phyloP scores from a whole-genome alignment of 345 rosid genomes.

The Jatropha curcas region DNA sequence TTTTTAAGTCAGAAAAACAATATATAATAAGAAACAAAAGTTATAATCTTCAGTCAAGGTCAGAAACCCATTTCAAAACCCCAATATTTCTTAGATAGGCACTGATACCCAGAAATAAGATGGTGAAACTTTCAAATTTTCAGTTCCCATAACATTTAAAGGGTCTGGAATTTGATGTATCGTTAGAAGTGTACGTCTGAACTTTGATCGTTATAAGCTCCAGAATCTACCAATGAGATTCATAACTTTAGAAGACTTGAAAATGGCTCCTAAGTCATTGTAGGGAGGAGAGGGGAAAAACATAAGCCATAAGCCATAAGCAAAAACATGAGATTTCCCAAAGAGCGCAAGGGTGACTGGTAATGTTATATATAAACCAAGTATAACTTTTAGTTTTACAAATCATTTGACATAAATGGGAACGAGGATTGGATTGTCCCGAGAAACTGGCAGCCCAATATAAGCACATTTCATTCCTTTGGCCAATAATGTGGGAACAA shows the following conservation, averaged over 20 bases:
- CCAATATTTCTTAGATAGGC: background rate
- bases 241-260: background rate
- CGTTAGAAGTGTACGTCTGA: background rate
- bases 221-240: background rate
- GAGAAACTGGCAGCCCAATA: too few species aligned
- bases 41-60: background rate
- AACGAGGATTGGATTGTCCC: too few species aligned
- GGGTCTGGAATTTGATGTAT: background rate
- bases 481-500: too few species aligned
- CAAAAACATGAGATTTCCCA: background rate
- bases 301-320: background rate
- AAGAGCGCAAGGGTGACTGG: too few species aligned
- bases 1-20: too few species aligned
- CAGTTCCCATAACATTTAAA: background rate
- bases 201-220: background rate
- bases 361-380: too few species aligned
- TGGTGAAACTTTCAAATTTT: background rate
- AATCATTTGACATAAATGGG: too few species aligned
- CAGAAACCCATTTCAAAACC: background rate
- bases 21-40: background rate
- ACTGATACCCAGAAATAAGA: background rate
- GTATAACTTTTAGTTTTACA: too few species aligned
- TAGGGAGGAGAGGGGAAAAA: background rate
- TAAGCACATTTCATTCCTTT: too few species aligned
- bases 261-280: background rate